These are phyloP conservation scores for Aureobasidium sp. DNA, from an alignment of 2,329 filamentous ascomycete species.

Conservation along the genomic window DNA sequence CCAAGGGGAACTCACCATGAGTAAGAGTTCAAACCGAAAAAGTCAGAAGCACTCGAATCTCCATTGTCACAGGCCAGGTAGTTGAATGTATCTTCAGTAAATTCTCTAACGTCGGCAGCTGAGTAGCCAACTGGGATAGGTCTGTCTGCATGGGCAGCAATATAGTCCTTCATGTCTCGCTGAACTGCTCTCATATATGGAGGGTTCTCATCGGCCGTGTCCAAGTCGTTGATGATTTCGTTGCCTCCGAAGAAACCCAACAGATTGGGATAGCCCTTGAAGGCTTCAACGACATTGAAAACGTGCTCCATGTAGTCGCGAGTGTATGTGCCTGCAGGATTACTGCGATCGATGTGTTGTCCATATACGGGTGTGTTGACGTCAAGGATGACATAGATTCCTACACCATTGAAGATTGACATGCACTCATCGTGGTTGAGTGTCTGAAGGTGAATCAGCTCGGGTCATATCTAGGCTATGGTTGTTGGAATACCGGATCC, in stretches of 20 bases:
- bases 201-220: slow-evolving; percentile 35
- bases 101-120: slow-evolving; percentile 64
- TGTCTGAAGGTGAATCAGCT: slow-evolving; percentile 11
- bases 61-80: slow-evolving; percentile 59
- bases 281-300: slow-evolving; percentile 56
- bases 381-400: slow-evolving; percentile 58
- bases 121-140: slow-evolving; percentile 60
- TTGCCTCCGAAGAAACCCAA: slow-evolving; percentile 58
- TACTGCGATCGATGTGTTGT: slow-evolving; percentile 47
- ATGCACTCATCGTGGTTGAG: slow-evolving; percentile 54
- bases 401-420: slow-evolving; percentile 53
- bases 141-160: slow-evolving; percentile 47
- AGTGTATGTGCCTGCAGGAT: slow-evolving; percentile 48
- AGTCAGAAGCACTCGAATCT: slow-evolving; percentile 54
- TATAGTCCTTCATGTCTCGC: slow-evolving; percentile 61
- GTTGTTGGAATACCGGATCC: slow-evolving; percentile 34
- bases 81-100: slow-evolving; percentile 65
- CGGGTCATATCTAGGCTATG: not conserved
- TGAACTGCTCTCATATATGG: slow-evolving; percentile 53
- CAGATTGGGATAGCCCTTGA: slow-evolving; percentile 58
- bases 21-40: slow-evolving; percentile 71
- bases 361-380: slow-evolving; percentile 53
- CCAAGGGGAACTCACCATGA: slow-evolving; percentile 44
- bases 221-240: slow-evolving; percentile 54
- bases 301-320: slow-evolving; percentile 47